Conservation (phyloP, 148 eudicot genomes). For the Dianthus caryophyllus region DNA sequence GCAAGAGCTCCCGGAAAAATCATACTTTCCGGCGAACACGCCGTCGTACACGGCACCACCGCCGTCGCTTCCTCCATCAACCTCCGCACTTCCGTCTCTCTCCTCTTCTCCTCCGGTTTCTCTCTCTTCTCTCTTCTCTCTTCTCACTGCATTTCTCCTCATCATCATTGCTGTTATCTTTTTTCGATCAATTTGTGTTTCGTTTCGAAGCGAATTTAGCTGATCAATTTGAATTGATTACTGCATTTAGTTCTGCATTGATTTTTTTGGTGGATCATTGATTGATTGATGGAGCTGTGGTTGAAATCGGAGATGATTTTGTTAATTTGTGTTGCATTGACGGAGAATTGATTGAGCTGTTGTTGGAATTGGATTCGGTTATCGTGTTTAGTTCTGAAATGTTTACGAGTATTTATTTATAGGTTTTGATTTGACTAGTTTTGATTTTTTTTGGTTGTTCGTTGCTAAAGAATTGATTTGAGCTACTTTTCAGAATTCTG, state of each 20-base stretch:
- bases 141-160: neutral
- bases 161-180: no score
- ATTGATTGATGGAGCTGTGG: neutral
- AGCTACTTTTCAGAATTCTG: neutral
- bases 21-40: slow-evolving; percentile 94
- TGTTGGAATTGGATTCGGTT: no score
- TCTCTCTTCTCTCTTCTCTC: neutral
- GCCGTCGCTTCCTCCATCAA: slow-evolving; percentile 91
- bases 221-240: no score
- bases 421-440: neutral
- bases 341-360: no score
- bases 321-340: no score
- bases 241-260: no score
- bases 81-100: slow-evolving; percentile 65
- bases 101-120: slow-evolving; percentile 48
- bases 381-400: neutral
- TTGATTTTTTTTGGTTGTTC: neutral
- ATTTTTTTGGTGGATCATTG: neutral
- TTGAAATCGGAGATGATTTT: no score
- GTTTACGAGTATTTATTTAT: neutral
- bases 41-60: slow-evolving; percentile 87
- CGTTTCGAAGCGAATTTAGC: no score
- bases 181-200: no score
- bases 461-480: neutral
- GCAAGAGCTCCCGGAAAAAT: slow-evolving; percentile 94